A percentile compares a stretch with the other conserved stretches of the same genome.
phyloP scores from a whole-genome alignment of 768 basidiomycete genomes.

The Piloderma croceum region DNA sequence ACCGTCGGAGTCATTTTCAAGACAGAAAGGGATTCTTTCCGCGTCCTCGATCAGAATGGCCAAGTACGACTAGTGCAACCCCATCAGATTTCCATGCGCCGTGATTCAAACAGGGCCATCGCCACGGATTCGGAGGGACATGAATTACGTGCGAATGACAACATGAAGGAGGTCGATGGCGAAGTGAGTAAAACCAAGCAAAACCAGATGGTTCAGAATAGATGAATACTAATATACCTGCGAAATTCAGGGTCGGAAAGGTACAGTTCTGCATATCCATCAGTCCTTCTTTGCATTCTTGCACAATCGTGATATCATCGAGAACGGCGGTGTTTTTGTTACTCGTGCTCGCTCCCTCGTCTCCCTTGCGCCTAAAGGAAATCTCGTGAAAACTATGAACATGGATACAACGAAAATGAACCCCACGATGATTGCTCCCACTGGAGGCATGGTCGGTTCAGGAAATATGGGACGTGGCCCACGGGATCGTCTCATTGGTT shows the following conservation, averaged over 20 bases:
- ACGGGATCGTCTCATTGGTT: slow-evolving; percentile 77
- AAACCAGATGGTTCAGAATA: neutral
- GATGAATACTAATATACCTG: slow-evolving; percentile 8
- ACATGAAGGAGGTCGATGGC: slow-evolving; percentile 87
- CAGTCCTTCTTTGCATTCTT: slow-evolving; percentile 93
- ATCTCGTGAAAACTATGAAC: slow-evolving; percentile 52
- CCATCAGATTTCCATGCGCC: slow-evolving; percentile 90
- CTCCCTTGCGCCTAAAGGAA: slow-evolving; percentile 84
- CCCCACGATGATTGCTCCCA: slow-evolving; percentile 57
- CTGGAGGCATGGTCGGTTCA: slow-evolving; percentile 76
- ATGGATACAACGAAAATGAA: slow-evolving; percentile 91
- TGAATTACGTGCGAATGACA: slow-evolving; percentile 82
- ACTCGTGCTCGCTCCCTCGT: slow-evolving; percentile 77
- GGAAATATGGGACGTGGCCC: slow-evolving; percentile 75
- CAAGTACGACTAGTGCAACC: slow-evolving; percentile 86
- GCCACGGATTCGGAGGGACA: slow-evolving; percentile 88
- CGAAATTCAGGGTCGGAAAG: slow-evolving; percentile 63
- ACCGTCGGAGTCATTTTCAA: slow-evolving; percentile 97
- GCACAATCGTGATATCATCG: slow-evolving; percentile 82
- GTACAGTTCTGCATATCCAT: slow-evolving; percentile 87
- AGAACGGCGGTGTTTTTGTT: slow-evolving; percentile 94
- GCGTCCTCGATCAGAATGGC: slow-evolving; percentile 91
- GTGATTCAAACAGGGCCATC: slow-evolving; percentile 74
- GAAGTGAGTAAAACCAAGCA: slow-evolving; percentile 49
- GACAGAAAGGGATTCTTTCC: slow-evolving; percentile 93